These are phyloP conservation scores for Aspergillus felis DNA, from an alignment of 2,329 filamentous ascomycete species.

Conservation along the genomic window DNA sequence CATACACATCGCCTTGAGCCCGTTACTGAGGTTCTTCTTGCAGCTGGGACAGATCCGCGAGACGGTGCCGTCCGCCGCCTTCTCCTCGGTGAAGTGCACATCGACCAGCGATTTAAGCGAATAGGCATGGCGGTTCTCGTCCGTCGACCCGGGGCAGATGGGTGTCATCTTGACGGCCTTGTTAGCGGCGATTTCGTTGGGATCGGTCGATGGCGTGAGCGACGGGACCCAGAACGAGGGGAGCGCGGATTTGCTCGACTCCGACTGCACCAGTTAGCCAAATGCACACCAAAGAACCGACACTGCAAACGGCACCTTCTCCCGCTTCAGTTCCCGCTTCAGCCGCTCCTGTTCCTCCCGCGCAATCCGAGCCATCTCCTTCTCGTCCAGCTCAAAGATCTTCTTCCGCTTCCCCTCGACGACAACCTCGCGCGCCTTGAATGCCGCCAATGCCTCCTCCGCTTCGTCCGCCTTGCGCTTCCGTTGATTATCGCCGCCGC, in stretches of 20 bases:
- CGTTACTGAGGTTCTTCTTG: conserved; percentile 75
- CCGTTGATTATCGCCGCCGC: conserved; percentile 17
- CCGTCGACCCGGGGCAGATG: conserved; percentile 70
- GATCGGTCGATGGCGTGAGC: conserved; percentile 65
- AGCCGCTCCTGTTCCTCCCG: conserved; percentile 66
- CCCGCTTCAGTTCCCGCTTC: conserved; percentile 65
- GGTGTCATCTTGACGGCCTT: conserved; percentile 65
- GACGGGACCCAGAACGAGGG: conserved; percentile 93
- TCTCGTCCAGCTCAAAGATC: conserved; percentile 76
- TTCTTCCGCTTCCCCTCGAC: conserved; percentile 58
- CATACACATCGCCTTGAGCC: conserved; percentile 68
- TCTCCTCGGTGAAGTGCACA: conserved; percentile 73
- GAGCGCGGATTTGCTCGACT: conserved; percentile 62
- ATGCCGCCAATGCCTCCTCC: conserved; percentile 23
- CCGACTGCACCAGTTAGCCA: conserved; percentile 23
- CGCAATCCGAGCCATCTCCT: conserved; percentile 68
- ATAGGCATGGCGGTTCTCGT: conserved; percentile 65
- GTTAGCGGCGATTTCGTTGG: conserved; percentile 52
- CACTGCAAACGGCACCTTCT: conserved; percentile 53
- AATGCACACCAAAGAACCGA: background rate
- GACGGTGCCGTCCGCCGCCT: conserved; percentile 46
- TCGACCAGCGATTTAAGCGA: conserved; percentile 73
- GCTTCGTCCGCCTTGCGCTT: conserved; percentile 28
- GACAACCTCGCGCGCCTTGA: conserved; percentile 41
- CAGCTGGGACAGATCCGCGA: conserved; percentile 74